phyloP scores from a whole-genome alignment of 1,139 yeast genomes.

The Suhomyces bribrorum region DNA sequence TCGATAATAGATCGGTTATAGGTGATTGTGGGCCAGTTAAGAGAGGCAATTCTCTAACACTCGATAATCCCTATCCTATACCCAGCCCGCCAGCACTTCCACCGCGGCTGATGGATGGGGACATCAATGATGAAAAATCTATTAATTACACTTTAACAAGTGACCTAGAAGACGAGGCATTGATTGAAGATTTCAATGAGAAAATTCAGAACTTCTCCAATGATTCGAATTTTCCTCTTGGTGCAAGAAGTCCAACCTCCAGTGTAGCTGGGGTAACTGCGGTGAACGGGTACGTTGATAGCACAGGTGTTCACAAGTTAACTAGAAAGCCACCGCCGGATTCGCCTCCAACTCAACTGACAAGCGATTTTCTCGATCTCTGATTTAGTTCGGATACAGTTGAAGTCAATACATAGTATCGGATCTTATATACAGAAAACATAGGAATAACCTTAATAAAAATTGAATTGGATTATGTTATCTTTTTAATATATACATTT shows the following conservation, averaged over 20 bases:
- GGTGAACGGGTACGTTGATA: neutral
- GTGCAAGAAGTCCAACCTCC: slow-evolving; percentile 5
- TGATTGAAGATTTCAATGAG: slow-evolving; percentile 9
- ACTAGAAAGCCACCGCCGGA: slow-evolving; percentile 19
- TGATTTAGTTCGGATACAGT: too few relatives aligned
- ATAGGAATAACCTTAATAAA: too few relatives aligned
- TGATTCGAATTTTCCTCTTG: slow-evolving; percentile 3
- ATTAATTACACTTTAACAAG: slow-evolving; percentile 6
- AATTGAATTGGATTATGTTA: neutral
- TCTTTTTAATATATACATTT: neutral
- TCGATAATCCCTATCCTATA: neutral
- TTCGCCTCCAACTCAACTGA: slow-evolving; percentile 19
- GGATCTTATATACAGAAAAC: too few relatives aligned
- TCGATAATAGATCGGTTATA: neutral
- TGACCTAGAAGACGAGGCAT: slow-evolving; percentile 9
- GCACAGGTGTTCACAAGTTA: neutral
- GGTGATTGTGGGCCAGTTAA: neutral
- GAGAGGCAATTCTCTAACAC: neutral
- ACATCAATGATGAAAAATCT: slow-evolving; percentile 3
- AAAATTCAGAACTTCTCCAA: slow-evolving; percentile 8
- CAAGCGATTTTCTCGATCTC: slow-evolving; percentile 1
- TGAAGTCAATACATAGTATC: too few relatives aligned
- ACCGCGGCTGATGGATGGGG: slow-evolving; percentile 3
- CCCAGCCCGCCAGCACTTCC: slow-evolving; percentile 5
- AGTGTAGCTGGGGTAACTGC: slow-evolving; percentile 9